A percentile compares a stretch with the other conserved stretches of the same genome.
phyloP scores from a whole-genome alignment of 2,329 filamentous ascomycete genomes.

The Beauveria bassiana region DNA sequence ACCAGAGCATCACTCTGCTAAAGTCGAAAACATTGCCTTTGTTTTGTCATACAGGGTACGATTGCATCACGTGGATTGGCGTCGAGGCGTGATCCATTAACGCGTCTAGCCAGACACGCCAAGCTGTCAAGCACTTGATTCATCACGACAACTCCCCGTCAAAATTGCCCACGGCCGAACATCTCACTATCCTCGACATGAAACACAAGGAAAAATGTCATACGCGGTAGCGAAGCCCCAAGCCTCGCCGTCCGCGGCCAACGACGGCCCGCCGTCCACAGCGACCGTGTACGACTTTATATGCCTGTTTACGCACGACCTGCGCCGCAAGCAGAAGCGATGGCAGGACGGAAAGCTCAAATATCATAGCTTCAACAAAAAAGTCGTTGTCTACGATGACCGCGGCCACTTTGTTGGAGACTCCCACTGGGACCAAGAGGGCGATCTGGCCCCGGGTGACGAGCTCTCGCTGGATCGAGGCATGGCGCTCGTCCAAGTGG shows the following conservation, averaged over 20 bases:
- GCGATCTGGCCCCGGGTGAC: slow-evolving; percentile 69
- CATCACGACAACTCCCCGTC: slow-evolving; percentile 15
- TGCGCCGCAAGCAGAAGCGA: slow-evolving; percentile 78
- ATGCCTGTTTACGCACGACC: slow-evolving; percentile 81
- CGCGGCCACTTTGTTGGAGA: slow-evolving; percentile 76
- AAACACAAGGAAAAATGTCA: slow-evolving; percentile 4
- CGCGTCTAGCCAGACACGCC: slow-evolving; percentile 9
- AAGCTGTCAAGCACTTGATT: neutral
- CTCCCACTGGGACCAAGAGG: slow-evolving; percentile 66
- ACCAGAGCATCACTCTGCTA: too few species aligned
- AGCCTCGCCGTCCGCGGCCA: neutral
- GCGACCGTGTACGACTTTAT: slow-evolving; percentile 73
- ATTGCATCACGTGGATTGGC: slow-evolving; percentile 11
- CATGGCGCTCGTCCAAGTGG: slow-evolving; percentile 70
- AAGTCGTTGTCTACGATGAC: slow-evolving; percentile 84
- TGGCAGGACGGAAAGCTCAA: slow-evolving; percentile 90
- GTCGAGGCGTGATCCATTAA: slow-evolving; percentile 6
- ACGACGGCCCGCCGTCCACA: slow-evolving; percentile 37
- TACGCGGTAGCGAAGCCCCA: slow-evolving; percentile 11
- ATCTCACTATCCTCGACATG: neutral
- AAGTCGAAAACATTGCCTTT: too few species aligned
- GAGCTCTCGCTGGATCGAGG: slow-evolving; percentile 72
- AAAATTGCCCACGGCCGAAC: neutral
- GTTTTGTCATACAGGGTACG: neutral
- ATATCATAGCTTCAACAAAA: slow-evolving; percentile 85